Percentiles rank a stretch among this genome's conserved stretches.
phyloP scores from a whole-genome alignment of 1,139 yeast genomes.

The Yamadazyma taylorii region DNA sequence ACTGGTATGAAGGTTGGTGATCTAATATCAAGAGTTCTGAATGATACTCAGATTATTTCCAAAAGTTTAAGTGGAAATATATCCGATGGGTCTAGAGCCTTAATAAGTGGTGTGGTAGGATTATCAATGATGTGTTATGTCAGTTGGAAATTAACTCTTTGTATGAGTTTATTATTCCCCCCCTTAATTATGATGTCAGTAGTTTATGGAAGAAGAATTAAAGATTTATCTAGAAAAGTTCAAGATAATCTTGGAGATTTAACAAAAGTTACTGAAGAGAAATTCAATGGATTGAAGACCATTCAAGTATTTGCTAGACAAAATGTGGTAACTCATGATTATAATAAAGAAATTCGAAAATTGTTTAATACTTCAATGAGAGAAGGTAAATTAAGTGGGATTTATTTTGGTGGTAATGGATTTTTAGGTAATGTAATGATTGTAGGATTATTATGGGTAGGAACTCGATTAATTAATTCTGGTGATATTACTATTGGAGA shows the following conservation, averaged over 20 bases:
- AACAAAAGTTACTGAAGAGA: slow-evolving; percentile 90
- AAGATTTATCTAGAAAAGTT: slow-evolving; percentile 69
- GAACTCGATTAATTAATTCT: slow-evolving; percentile 71
- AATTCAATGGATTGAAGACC: slow-evolving; percentile 80
- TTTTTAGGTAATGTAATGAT: slow-evolving; percentile 81
- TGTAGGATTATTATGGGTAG: slow-evolving; percentile 72
- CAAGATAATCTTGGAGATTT: slow-evolving; percentile 86
- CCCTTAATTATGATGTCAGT: slow-evolving; percentile 76
- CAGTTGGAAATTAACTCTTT: slow-evolving; percentile 74
- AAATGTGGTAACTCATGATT: slow-evolving; percentile 45
- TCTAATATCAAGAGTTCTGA: slow-evolving; percentile 79
- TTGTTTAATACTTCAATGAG: slow-evolving; percentile 73
- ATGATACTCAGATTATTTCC: slow-evolving; percentile 89
- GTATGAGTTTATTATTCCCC: slow-evolving; percentile 78
- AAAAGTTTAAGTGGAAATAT: slow-evolving; percentile 85
- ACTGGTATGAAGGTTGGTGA: slow-evolving; percentile 80
- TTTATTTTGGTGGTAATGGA: slow-evolving; percentile 76
- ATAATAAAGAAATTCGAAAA: slow-evolving; percentile 66
- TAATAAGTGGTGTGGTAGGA: slow-evolving; percentile 79
- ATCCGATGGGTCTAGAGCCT: slow-evolving; percentile 84
- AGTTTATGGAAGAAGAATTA: slow-evolving; percentile 76
- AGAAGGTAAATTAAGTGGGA: slow-evolving; percentile 78
- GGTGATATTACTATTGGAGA: slow-evolving; percentile 84
- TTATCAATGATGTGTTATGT: slow-evolving; percentile 84
- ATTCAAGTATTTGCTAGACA: slow-evolving; percentile 92